Base-by-base conservation (phyloP, 2,329 filamentous ascomycete genomes). In the Lomentospora prolificans region DNA sequence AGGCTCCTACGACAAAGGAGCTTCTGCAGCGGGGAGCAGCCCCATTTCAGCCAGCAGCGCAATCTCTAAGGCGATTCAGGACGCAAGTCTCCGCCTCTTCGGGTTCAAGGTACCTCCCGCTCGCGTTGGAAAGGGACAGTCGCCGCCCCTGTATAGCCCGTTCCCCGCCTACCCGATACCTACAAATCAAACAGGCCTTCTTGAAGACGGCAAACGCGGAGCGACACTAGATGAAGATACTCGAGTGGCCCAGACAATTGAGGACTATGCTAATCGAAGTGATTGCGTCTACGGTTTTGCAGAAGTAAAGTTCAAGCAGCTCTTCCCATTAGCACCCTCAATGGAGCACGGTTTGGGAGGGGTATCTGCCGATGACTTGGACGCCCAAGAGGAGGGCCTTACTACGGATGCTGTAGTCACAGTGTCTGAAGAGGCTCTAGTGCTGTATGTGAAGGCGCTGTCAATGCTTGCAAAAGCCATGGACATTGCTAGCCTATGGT, bases 271-370 rank as follows among this genome's bases (percentile, higher is more conserved):
- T 1, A 94, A 90, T 30, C 81, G 91, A 39, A 96, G 91, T 66
- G 91, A 99, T 68, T 94, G 96, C 50, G 91, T 99, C 2, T 99
- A 91, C 67, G 91, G 92, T 3, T 97, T 99, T 70, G 94, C 94
- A 4, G 92, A 99, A 71, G 92, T 99, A 66, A 99, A 99, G 70
- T 96, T 95, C 71, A 94, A 95, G 70, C 94, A 99, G 69, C 79
- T 99, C n/a, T 82, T 96, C 52, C 94, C 94, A 3, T 74, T 94
- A 48, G 84, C 89, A 1, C 94, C 92, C 1, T 92, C 88, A 0
- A 81, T 80, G 61, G 84, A 89, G 51, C 83, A 87, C 61, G 84
- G 82, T 4, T 77, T 90, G 3, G 85, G 86, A 5, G 83, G 85
- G 12, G 69, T 79, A n/a, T 72, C 73, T 3, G 66, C 73, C 7